A percentile compares a stretch with the other conserved stretches of the same genome.
Conservation (phyloP, 1,139 yeast genomes). For the Yamadazyma sp. region DNA sequence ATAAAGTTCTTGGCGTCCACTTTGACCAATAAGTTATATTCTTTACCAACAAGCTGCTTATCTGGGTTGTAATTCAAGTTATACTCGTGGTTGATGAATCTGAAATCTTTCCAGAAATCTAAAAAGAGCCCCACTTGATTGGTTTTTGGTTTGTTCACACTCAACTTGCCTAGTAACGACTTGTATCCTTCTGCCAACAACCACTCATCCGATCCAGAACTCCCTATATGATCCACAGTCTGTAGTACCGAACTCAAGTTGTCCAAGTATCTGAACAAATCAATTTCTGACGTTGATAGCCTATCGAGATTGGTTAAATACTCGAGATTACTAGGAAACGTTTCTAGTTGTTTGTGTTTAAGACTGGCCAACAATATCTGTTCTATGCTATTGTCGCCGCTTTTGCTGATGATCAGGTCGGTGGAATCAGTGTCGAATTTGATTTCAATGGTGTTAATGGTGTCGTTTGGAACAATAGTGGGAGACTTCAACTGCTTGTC, state of each 20-base stretch:
- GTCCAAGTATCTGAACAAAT: constrained; percentile 34
- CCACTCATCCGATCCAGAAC: constrained; percentile 19
- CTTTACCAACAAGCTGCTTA: constrained; percentile 10
- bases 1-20: constrained; percentile 8
- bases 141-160: constrained; percentile 22
- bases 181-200: constrained; percentile 22
- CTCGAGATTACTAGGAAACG: constrained; percentile 37
- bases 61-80: constrained; percentile 5
- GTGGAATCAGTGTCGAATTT: constrained; percentile 14
- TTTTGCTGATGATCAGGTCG: constrained; percentile 16
- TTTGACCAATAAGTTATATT: constrained; percentile 12
- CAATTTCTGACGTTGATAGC: constrained; percentile 30
- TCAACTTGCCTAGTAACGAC: constrained; percentile 29
- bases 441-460: constrained; percentile 12
- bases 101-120: constrained; percentile 38
- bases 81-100: constrained; percentile 28
- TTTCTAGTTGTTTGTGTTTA: constrained; percentile 20
- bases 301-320: constrained; percentile 40
- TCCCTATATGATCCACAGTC: constrained; percentile 23
- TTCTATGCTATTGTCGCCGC: constrained; percentile 18
- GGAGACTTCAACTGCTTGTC: constrained; percentile 2
- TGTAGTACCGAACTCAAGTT: constrained; percentile 30
- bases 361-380: constrained; percentile 30
- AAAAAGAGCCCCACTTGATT: constrained; percentile 35
- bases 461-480: constrained; percentile 9